Evolutionary conservation across 495 filamentous ascomycete species (phyloP), one percentile per base, ranked within the genome.

Genomic region (Cudoniella acicularis): DNA sequence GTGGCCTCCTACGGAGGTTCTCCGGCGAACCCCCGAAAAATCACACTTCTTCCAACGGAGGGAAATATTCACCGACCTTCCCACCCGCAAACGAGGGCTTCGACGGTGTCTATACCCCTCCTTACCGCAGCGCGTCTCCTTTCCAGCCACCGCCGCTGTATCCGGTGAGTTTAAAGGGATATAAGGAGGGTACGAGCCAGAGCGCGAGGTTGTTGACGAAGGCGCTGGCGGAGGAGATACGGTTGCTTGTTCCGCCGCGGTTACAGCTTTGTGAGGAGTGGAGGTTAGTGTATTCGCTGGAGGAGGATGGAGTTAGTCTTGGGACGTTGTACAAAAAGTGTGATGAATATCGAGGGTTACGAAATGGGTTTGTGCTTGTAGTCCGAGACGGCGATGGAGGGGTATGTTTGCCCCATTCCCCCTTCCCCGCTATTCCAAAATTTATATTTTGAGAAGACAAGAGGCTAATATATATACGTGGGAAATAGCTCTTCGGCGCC

Each of bases 191-290:
- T 22, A 72, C 62, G 25, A 64, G 70, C 52, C 52, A 56, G 2
- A 61, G 69, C 46, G 67, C 68, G 51, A 63, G 69, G 27, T 70
- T 96, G 49, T 79, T 98, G 26, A 85, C 81, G 6, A 78, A 77
- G 49, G 78, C 84, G 6, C 74, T 98, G 11, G 94, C 94, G 1
- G 95, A 98, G 73, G 94, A 98, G 74, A 96, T 98, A 56, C 83
- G 95, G 36, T 82, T 94, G 20, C 85, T 98, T 51, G 78, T 98
- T 10, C 94, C 94, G 0, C 78, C 92, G 50, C 81, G 93, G 20
- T 73, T 97, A 54, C 89, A 96, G 71, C 81, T 98, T 13, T 83
- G 85, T 57, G 92, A 98, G 60, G 85, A 85, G 60, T 98, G 94
- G 94, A 76, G 78, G 26, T 73, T 98, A 18, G 82, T 84, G 23